Conservation (phyloP, 768 basidiomycete genomes). For the Antrodiella citrinella region DNA sequence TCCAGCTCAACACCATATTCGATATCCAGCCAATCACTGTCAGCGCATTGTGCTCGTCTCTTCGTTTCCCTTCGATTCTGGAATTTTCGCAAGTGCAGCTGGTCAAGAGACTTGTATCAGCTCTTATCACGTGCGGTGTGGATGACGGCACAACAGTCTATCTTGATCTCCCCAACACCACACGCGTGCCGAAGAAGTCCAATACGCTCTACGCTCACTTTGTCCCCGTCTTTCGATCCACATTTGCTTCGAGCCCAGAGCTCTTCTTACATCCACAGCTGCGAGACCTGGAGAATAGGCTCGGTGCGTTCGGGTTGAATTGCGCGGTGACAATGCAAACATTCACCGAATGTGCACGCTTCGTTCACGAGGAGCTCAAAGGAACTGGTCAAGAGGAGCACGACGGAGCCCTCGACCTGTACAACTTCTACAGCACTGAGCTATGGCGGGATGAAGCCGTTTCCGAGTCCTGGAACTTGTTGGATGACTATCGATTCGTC, state of each 20-base stretch:
- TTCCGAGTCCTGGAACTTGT: conserved; percentile 18
- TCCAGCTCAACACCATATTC: background rate
- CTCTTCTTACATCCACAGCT: conserved; percentile 26
- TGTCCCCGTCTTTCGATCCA: conserved; percentile 1
- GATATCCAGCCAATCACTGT: background rate
- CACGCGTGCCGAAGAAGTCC: background rate
- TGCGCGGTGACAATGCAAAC: conserved; percentile 23
- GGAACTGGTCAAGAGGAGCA: conserved; percentile 12
- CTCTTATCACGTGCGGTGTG: background rate
- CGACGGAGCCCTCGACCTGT: conserved; percentile 25
- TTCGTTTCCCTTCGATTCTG: background rate
- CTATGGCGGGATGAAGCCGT: conserved; percentile 16
- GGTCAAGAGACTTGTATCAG: background rate
- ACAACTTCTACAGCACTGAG: conserved; percentile 28
- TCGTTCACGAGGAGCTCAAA: conserved; percentile 21
- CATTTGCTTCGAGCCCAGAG: conserved; percentile 10
- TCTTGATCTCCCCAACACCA: conserved; percentile 1
- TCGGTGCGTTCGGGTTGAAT: conserved; percentile 26
- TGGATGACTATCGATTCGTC: conserved; percentile 33
- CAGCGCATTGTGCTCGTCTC: background rate
- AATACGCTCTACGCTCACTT: conserved; percentile 1
- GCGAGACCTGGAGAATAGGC: conserved; percentile 20
- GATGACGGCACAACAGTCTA: background rate
- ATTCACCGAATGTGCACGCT: conserved; percentile 30
- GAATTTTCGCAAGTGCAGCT: background rate